A percentile compares a stretch with the other conserved stretches of the same genome.
Evolutionary conservation across 2,329 filamentous ascomycete genomes (phyloP).

Genomic region (Aaosphaeria pasadenensis): DNA sequence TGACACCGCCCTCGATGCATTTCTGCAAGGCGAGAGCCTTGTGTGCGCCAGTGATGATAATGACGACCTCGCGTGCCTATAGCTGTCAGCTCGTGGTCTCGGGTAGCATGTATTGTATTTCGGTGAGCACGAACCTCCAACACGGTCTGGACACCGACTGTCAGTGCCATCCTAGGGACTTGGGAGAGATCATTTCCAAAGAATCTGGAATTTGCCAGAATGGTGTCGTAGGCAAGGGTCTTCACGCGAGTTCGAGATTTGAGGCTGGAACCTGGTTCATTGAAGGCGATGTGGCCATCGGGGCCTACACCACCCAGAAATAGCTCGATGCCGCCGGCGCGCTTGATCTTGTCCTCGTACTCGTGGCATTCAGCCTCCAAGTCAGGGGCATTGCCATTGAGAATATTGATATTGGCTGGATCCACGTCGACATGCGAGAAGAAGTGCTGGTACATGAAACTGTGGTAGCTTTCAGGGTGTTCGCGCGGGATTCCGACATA

Average conservation of each 20-base stretch:
- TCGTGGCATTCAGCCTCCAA: conserved; percentile 73
- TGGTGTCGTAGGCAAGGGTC: conserved; percentile 83
- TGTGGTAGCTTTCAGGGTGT: conserved; percentile 83
- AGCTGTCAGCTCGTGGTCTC: conserved; percentile 10
- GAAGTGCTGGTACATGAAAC: conserved; percentile 91
- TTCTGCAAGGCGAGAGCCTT: conserved; percentile 77
- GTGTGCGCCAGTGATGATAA: conserved; percentile 78
- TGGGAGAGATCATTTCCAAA: conserved; percentile 71
- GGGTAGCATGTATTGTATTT: conserved; percentile 3
- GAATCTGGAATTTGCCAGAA: conserved; percentile 80
- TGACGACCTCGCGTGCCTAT: conserved; percentile 70
- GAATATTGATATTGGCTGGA: conserved; percentile 79
- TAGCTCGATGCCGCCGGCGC: conserved; percentile 75
- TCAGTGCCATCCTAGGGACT: conserved; percentile 79
- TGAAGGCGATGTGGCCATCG: conserved; percentile 84
- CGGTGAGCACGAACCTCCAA: conserved; percentile 54
- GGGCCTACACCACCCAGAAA: conserved; percentile 83
- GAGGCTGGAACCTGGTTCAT: conserved; percentile 79
- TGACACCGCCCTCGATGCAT: conserved; percentile 77
- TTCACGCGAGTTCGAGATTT: conserved; percentile 78
- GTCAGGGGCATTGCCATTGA: conserved; percentile 75
- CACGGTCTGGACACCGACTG: conserved; percentile 80
- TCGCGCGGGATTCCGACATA: conserved; percentile 81
- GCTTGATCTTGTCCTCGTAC: conserved; percentile 76
- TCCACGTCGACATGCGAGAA: conserved; percentile 82